Evolutionary conservation across 768 basidiomycete species (phyloP), one percentile per base, ranked within the genome.

Genomic region (Boletus reticuloceps): DNA sequence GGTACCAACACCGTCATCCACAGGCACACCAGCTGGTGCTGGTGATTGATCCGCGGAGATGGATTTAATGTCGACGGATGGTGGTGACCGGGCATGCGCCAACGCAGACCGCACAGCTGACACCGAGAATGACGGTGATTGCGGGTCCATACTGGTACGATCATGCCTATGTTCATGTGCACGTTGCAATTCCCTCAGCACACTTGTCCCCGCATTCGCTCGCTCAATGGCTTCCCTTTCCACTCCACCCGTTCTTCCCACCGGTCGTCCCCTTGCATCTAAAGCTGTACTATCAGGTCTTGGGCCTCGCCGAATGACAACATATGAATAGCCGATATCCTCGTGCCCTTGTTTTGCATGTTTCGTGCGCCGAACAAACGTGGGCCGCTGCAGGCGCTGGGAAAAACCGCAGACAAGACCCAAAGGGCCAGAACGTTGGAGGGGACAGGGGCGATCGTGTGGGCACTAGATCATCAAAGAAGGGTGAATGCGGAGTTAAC

Each of bases 321-420:
- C 82, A 68, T 99, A 99, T 17, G 92, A 91, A 69, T 94, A 98
- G 34, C 82, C 84, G 36, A 85, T 81, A 61, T 96, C 89, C 70
- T 96, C 94, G 58, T 95, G 90, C 2, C 93, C 94, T 32, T 81
- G 71, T 25, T 81, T 82, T 22, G 89, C 86, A 69, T 96, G 92
- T 69, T 97, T 98, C 19, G 94, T 98, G 55, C 76, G 79, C 29
- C 93, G 86, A 38, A 94, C 79, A 71, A 97, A 97, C 11, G 78
- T 74, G 11, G 96, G 94, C 22, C 91, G 82, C 66, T 95, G 91
- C 40, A 96, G 73, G 47, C 94, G 84, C 67, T 98, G 96, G 9
- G 84, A 82, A 72, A 95, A 97, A 17, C 88, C 85, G 65, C 96
- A 98, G 42, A 82, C 75, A 2, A 88, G 72, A 48, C 77, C 74